Base-by-base conservation (phyloP, 2,329 filamentous ascomycete species). In the Paracamarosporium sp. region DNA sequence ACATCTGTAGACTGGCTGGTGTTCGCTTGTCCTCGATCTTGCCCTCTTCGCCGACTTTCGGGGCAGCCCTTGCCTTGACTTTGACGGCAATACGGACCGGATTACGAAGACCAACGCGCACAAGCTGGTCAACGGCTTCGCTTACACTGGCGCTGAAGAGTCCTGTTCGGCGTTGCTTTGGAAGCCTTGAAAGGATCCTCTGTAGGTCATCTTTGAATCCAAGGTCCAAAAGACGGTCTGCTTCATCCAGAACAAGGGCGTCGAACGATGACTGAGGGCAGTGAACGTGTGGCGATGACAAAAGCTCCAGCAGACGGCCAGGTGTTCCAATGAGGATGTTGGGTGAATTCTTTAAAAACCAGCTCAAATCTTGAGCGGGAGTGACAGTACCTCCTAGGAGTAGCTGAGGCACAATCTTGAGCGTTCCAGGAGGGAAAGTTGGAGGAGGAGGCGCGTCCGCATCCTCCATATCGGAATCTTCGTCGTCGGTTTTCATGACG, bases 121-220 rank as follows among this genome's bases (percentile, higher is more conserved):
- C 93, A 53, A 99, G 90, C 73, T 97, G 91, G 61, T 93, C 89
- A 0, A 99, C 91, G 1, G 95, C 95, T 72, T 98, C 95, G 67
- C 90, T 95, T n/a, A 99, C 91, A 69, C 91, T 96, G 12, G 95
- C 95, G 70, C 92, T 97, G 78, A 98, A 99, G 0, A 99, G 81
- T 0, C 95, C 95, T 0, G 95, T 99, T 47, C 95, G 86, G 50
- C 95, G 85, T 75, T 99, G 95, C 73, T 99, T 99, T 0, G 95
- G 95, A 5, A 99, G 80, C 15, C 90, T 86, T 0, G 87, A 86
- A 22, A 99, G 80, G 38, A 98, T 97, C 54, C 88, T 91, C 66
- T 95, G 92, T 27, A 99, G 78, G 65, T 97, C 93, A 55, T 91
- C 89, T 75, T 96, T 95, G 78, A 99, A 98, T 5, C 96, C 95